Percentiles rank a stretch among this genome's conserved stretches.
Conservation (phyloP, 2,329 filamentous ascomycete genomes). For the Pyrenochaeta sp. region DNA sequence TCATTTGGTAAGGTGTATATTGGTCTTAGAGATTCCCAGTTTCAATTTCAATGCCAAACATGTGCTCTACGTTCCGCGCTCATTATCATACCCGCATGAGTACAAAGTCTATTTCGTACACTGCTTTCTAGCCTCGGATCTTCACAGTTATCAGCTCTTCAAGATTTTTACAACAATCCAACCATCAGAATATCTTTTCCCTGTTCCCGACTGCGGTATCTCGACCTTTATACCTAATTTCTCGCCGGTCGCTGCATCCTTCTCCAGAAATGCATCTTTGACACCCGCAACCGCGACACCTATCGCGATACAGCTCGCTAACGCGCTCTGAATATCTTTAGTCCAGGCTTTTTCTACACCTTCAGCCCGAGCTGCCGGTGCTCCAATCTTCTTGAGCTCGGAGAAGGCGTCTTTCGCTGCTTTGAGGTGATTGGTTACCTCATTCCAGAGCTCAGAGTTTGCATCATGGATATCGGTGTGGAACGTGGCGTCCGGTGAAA, state of each 20-base stretch:
- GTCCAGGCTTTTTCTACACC: constrained; percentile 51
- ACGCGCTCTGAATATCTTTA: constrained; percentile 40
- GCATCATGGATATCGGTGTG: constrained; percentile 12
- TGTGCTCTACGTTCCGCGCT: too few relatives aligned
- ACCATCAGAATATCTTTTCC: constrained; percentile 54
- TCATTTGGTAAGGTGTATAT: too few relatives aligned
- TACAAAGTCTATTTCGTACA: background rate
- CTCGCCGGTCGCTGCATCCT: constrained; percentile 5
- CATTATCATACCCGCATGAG: too few relatives aligned
- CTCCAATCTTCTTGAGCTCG: constrained; percentile 47
- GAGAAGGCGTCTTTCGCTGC: constrained; percentile 47
- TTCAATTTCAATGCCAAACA: too few relatives aligned
- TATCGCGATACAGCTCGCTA: constrained; percentile 45
- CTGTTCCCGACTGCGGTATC: constrained; percentile 46
- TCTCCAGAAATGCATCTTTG: constrained; percentile 21
- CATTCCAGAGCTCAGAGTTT: constrained; percentile 27
- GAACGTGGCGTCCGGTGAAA: constrained; percentile 14
- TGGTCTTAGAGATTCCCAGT: too few relatives aligned
- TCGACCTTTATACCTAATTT: constrained; percentile 41
- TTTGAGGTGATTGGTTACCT: constrained; percentile 39
- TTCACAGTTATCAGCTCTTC: constrained; percentile 16
- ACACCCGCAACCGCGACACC: constrained; percentile 41
- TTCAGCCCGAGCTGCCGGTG: constrained; percentile 40
- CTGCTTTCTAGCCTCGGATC: background rate
- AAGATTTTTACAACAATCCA: constrained; percentile 57